Percentiles rank a stretch among this genome's conserved stretches.
Evolutionary conservation across 148 eudicot species (phyloP).

Genomic region (Drosera capensis): DNA sequence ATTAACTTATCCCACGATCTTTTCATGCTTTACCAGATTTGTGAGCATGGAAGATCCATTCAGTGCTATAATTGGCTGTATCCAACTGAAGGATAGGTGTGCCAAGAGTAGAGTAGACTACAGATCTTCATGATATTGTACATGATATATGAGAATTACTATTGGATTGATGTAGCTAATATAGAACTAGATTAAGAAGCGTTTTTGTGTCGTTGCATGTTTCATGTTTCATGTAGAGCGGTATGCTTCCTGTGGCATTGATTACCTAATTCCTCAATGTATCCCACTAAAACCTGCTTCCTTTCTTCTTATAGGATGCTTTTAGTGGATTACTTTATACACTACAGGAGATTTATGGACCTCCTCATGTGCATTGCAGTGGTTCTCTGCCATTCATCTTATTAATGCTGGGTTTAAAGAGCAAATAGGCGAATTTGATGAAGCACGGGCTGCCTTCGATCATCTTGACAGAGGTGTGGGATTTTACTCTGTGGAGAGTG

Average conservation of each 20-base stretch:
- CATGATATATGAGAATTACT: no score
- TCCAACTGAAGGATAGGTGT: no score
- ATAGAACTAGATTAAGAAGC: no score
- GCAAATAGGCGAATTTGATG: constrained; percentile 47
- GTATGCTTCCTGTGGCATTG: no score
- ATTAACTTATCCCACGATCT: no score
- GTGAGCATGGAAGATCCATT: no score
- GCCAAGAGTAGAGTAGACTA: no score
- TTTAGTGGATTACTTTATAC: constrained; percentile 8
- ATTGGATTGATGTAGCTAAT: no score
- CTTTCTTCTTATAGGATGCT: constrained; percentile 6
- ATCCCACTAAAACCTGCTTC: constrained; percentile 1
- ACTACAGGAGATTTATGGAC: constrained; percentile 10
- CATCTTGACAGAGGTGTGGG: constrained; percentile 25
- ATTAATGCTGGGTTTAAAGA: constrained; percentile 66
- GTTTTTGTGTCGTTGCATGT: not conserved
- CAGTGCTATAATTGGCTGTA: no score
- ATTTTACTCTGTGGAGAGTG: constrained; percentile 28
- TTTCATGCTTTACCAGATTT: no score
- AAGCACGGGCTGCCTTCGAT: constrained; percentile 40
- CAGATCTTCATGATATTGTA: no score
- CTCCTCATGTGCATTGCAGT: constrained; percentile 34
- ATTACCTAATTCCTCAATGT: not conserved
- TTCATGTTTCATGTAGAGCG: not conserved
- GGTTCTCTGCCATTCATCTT: constrained; percentile 56